These are phyloP conservation scores for Ochetophila trinervis DNA, from an alignment of 306 rosid species.

Conservation along the genomic window DNA sequence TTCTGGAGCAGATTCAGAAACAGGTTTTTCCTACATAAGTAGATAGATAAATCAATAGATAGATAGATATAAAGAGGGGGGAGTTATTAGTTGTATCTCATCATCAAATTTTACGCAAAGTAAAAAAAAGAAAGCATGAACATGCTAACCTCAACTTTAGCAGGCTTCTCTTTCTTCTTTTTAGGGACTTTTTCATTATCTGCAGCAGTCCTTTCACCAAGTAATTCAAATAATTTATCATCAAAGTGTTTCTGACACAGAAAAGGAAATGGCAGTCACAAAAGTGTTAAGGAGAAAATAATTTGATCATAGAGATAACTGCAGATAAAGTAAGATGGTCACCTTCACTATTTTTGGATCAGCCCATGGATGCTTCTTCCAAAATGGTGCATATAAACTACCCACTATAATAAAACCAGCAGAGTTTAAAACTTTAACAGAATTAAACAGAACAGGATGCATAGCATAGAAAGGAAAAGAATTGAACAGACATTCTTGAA, in stretches of 20 bases:
- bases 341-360: slow-evolving; percentile 96
- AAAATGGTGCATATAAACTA: slow-evolving; percentile 70
- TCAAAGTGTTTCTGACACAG: slow-evolving; percentile 61
- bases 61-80: neutral
- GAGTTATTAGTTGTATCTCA: slow-evolving; percentile 14
- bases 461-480: neutral
- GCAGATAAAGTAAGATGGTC: slow-evolving; percentile 5
- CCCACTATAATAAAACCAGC: slow-evolving; percentile 58
- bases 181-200: slow-evolving; percentile 78
- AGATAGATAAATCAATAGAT: slow-evolving; percentile 6
- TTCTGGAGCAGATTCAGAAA: slow-evolving; percentile 50
- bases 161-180: slow-evolving; percentile 89
- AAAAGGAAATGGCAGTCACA: slow-evolving; percentile 6
- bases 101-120: slow-evolving; percentile 12
- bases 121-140: slow-evolving; percentile 8
- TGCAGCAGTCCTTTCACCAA: slow-evolving; percentile 87
- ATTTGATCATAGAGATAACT: neutral
- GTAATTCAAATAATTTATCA: slow-evolving; percentile 66
- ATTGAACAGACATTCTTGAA: neutral
- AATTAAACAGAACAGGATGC: neutral
- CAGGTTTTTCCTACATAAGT: slow-evolving; percentile 48
- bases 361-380: slow-evolving; percentile 93
- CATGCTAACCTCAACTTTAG: slow-evolving; percentile 71
- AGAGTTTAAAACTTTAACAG: slow-evolving; percentile 6
- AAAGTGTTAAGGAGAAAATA: neutral